phyloP scores from a whole-genome alignment of 1,284 basidiomycete genomes.

The Mycena sp. region DNA sequence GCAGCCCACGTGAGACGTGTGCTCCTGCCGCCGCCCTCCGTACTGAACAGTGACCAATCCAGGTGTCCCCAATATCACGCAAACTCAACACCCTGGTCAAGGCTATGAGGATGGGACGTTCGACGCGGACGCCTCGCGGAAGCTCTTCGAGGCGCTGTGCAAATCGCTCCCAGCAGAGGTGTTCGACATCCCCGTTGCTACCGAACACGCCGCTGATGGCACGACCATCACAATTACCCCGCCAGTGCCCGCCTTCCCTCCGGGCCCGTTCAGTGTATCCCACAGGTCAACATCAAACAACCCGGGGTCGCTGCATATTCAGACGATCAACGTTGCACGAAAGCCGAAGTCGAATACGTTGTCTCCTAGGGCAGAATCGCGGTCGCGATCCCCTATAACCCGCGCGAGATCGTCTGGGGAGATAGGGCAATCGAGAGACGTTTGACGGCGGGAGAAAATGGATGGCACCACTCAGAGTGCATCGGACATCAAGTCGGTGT shows the following conservation, averaged over 20 bases:
- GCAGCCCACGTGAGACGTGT: constrained; percentile 36
- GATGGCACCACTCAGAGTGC: too few relatives aligned
- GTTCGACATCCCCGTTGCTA: constrained; percentile 40
- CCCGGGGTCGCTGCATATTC: neutral
- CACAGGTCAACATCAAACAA: neutral
- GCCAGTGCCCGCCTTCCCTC: neutral
- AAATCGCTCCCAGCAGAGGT: constrained; percentile 46
- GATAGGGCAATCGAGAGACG: too few relatives aligned
- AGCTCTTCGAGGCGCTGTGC: constrained; percentile 55
- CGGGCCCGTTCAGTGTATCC: too few relatives aligned
- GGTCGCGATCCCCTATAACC: neutral
- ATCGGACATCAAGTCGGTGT: too few relatives aligned
- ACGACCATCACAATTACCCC: neutral
- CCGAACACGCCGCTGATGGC: neutral
- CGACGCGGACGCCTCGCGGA: constrained; percentile 54
- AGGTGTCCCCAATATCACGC: constrained; percentile 47
- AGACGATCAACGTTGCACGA: constrained; percentile 5
- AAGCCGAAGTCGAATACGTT: constrained; percentile 24
- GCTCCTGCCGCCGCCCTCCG: neutral
- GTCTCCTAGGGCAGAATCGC: neutral
- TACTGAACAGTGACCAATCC: neutral
- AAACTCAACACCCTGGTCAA: constrained; percentile 53
- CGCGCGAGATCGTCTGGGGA: constrained; percentile 7
- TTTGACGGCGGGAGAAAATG: too few relatives aligned
- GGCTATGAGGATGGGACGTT: constrained; percentile 55